A percentile compares a stretch with the other conserved stretches of the same genome.
phyloP scores from a whole-genome alignment of 352 stramenopile species.

The Pythium brachiatum region DNA sequence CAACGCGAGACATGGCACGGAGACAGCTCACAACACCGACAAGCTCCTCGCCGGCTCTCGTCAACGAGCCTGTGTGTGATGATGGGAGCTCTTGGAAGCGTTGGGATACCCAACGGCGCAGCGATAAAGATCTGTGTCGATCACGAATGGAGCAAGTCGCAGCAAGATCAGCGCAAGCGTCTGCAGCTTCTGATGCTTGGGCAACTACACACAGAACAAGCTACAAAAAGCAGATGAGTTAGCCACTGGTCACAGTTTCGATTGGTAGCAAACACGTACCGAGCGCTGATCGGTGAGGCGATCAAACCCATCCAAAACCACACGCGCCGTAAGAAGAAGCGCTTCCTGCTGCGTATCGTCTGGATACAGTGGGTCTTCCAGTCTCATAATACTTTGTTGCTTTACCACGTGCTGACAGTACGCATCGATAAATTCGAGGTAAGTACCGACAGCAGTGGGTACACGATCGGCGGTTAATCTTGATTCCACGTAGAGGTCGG shows the following conservation, averaged over 20 bases:
- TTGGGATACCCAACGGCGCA: neutral
- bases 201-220: neutral
- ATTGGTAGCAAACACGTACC: neutral
- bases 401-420: neutral
- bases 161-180: neutral
- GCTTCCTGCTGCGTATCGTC: no score
- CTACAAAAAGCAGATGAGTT: neutral
- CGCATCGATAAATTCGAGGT: neutral
- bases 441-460: neutral
- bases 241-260: no score
- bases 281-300: neutral
- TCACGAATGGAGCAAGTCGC: neutral
- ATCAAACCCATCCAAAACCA: neutral
- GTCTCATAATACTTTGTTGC: no score
- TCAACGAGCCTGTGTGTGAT: neutral
- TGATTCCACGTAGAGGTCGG: neutral
- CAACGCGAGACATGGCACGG: neutral
- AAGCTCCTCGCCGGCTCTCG: neutral
- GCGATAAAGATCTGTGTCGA: neutral
- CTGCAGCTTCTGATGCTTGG: neutral
- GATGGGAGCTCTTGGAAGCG: neutral
- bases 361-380: neutral
- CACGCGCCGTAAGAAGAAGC: neutral
- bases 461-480: neutral
- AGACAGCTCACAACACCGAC: neutral